These are phyloP conservation scores for Populus pruinosa DNA, from an alignment of 345 rosid genomes.

Conservation along the genomic window DNA sequence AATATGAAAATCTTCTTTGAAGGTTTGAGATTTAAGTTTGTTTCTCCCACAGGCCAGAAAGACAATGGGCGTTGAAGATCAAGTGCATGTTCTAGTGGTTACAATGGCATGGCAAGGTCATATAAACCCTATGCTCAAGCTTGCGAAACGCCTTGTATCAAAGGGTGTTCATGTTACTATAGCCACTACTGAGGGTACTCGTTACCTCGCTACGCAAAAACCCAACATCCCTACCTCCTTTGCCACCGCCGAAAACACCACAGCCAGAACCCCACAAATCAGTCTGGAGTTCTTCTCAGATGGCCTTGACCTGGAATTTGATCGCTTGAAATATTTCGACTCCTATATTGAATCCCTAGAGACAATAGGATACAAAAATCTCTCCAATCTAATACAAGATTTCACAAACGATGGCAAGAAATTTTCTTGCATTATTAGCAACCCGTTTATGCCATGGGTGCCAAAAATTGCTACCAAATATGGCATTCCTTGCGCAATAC, in stretches of 20 bases:
- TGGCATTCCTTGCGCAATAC: slow-evolving; percentile 46
- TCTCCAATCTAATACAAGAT: slow-evolving; percentile 31
- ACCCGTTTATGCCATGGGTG: slow-evolving; percentile 56
- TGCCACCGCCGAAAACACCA: not conserved
- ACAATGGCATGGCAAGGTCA: slow-evolving; percentile 44
- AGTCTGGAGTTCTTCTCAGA: slow-evolving; percentile 44
- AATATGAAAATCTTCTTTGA: not conserved
- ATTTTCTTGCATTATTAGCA: slow-evolving; percentile 33
- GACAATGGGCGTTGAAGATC: not conserved
- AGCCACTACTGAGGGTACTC: slow-evolving; percentile 41
- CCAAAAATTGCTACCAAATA: slow-evolving; percentile 33
- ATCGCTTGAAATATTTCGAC: slow-evolving; percentile 19
- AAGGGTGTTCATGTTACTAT: slow-evolving; percentile 44
- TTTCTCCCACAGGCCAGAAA: too few species aligned
- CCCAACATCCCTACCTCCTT: not conserved
- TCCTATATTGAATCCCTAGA: slow-evolving; percentile 18
- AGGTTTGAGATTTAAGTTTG: not conserved
- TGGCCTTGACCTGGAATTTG: slow-evolving; percentile 42
- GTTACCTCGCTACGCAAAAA: slow-evolving; percentile 23
- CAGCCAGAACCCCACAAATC: slow-evolving; percentile 13
- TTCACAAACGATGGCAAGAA: slow-evolving; percentile 8
- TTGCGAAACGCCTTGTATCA: slow-evolving; percentile 40
- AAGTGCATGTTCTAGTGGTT: slow-evolving; percentile 45
- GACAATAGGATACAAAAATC: slow-evolving; percentile 30
- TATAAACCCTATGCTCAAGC: slow-evolving; percentile 44